Base-by-base conservation (phyloP, 2,329 filamentous ascomycete species). In the Pseudocercospora macadamiae region DNA sequence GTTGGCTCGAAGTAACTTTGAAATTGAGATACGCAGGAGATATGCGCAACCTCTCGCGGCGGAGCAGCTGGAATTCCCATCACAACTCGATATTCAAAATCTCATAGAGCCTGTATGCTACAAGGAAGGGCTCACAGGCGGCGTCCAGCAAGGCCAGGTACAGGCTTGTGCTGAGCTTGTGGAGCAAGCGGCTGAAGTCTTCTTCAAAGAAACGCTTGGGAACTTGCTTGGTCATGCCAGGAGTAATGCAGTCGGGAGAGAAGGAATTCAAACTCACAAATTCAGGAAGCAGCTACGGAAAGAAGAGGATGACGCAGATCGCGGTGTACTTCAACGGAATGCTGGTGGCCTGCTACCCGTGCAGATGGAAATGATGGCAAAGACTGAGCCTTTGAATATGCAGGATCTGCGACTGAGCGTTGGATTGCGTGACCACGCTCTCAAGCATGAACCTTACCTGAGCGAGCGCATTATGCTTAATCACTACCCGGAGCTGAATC, bases 261-360 rank as follows among this genome's bases (percentile, higher is more conserved):
- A 61, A 12, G 61, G 64, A 55, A 85, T 97, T 59, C 88, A 92
- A 72, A 96, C 91, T 2, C 84, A 88, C 65, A 87, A 86, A 59
- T 97, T 93, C 75, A 86, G 86, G 63, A 82, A 84, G 59, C 89
- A 91, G 71, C 80, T 96, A 9, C 85, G 86, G 55, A 80, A 81
- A 47, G 93, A 97, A 73, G 92, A 96, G 71, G 83, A 88, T 42
- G 83, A 86, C 0, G 86, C 85, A 23, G 82, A 86, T 37, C 82
- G 86, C n/a, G 91, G 92, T 3, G 89, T 93, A 66, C 73, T 96
- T 1, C 79, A 83, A 16, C 83, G 90, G 65, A 90, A 92, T 59
- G 88, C 89, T 60, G 88, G 84, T 48, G 92, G 92, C 1, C 76
- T 96, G 25, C 77, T 97, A 4, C 93, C 93, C 0, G 79, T 92